Evolutionary conservation across 2,329 filamentous ascomycete species (phyloP), one percentile per base, ranked within the genome.

Genomic region (Thermomyces lanuginosus): DNA sequence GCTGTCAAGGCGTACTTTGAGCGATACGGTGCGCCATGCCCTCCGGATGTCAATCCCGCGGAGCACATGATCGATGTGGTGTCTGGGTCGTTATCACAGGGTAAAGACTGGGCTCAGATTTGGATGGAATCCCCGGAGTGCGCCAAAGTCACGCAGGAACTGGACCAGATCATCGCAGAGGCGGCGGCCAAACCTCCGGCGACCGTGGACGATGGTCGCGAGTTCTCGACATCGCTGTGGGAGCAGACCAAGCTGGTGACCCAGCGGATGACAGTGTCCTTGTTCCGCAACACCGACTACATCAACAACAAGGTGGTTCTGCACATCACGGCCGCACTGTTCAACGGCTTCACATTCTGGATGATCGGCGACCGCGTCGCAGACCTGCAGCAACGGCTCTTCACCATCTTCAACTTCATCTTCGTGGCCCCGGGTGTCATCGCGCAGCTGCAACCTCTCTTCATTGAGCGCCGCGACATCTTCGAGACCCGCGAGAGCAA

Each of bases 371-470:
- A 72, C 44, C 62, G 58, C 0, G 58, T 76, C 26, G 55, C 61
- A 5, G 73, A 77, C 38, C 66, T 82, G 58, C 75, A 82, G 41
- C 69, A 76, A 46, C 65, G 73, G 32, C 69, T 81, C 56, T 83
- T 83, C 53, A 74, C 73, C 0, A 53, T 59, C 24, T 78, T 78
- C 47, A 48, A 76, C 10, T 65, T 72, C 33, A 61, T 74, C 35
- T 56, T 73, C 35, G 62, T 64, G 4, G 53, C 57, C 1, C 56
- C 60, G 1, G 52, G 50, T 36, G 49, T 52, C 5, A 53, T 54
- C 27, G 44, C 45, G 24, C 52, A 55, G 12, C 54, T 81, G 22
- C 72, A 76, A 0, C 71, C 76, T 0, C 72, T 74, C 5, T 65
- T 82, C 33, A 66, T 83, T 38, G 79, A 80, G 41, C 64, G 61